Base-by-base conservation (phyloP, 495 filamentous ascomycete species). In the Podospora pseudopauciseta region DNA sequence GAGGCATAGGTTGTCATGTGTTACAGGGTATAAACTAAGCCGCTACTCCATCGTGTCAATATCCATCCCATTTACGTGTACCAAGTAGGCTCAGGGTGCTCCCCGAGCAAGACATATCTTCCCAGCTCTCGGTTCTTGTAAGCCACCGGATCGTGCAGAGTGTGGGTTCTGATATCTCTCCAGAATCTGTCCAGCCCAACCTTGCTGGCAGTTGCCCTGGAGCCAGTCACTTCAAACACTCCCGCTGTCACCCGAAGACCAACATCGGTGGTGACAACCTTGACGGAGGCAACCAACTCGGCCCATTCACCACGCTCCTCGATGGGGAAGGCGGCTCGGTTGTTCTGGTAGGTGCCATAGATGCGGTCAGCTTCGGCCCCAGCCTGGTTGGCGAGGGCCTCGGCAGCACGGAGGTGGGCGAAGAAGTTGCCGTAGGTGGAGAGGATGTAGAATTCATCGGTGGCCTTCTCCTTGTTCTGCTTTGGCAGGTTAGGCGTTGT, bases 381-480 rank as follows among this genome's bases (percentile, higher is more conserved):
- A 0, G 86, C 84, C 19, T 78, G 71, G 72, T 89, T 84, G 5
- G 82, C 82, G 0, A 89, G 80, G 0, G 86, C 79, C 62, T 85
- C 84, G 0, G 84, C 79, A 2, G 86, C 87, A 20, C 83, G 78
- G 16, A 89, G 79, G 74, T 87, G 84, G 9, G 86, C 86, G 60
- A 83, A 80, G 74, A 85, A 88, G 71, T 82, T 85, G 28, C 87
- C 87, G 73, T 89, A 89, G 20, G 84, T 81, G 64, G 82, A 80
- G 9, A 88, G 79, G 71, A 89, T 85, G 72, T 89, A 88, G 73
- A 85, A 86, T 70, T 89, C 86, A n/a, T 88, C 85, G 0, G 81
- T 86, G 0, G 84, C 79, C 5, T 76, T 76, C 7, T 78, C 69
- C 65, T 87, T 88, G 75, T 81, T 81, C 64, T 74, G 39, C 44